Evolutionary conservation across 2,329 filamentous ascomycete genomes (phyloP), one percentile per base, ranked within the genome.

Genomic region (Plenodomus tracheiphilus): DNA sequence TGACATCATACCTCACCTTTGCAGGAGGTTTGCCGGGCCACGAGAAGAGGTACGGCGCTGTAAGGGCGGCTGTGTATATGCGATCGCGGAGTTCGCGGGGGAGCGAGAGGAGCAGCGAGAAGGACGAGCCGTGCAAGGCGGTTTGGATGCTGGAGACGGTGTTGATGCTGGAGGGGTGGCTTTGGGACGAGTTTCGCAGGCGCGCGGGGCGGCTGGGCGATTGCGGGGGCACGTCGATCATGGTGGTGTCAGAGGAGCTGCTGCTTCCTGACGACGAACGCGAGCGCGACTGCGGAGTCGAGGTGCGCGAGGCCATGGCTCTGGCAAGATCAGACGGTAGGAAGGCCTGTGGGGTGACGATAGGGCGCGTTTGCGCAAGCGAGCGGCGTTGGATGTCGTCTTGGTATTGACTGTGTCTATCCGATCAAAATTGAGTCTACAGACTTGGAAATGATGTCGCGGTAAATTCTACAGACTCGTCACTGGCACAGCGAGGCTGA

Each of bases 11-110:
- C 17, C 41, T 39, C 13, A 19, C 17, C 16, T 46, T 47, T 2
- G 58, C 41, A n/a, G 60, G 46, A 17, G 52, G 41, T 19, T 47
- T 56, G 15, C 52, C 47, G 1, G 65, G 70, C 66, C 68, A 73
- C 62, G 62, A 66, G 61, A 72, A 68, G 20, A 70, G 64, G 22
- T 49, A 62, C 5, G 56, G 54, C 9, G 68, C 66, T 7, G 59
- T 59, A 19, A 73, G 61, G 21, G 68, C 64, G 47, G 59, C 66
- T 8, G 50, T 41, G 49, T 72, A 74, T 45, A 74, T 58, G 34
- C 63, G 62, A 41, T 72, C 64, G 51, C 71, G 61, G 41, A 74
- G 58, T 41, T 74, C 71, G 34, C 66, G 61, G 5, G 71, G 71
- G 0, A 74, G 66, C 15, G 64, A 64, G 11, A 73, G 60, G 7